Evolutionary conservation across 805 yeast genomes (phyloP).

Genomic region (Yarrowia sp.): DNA sequence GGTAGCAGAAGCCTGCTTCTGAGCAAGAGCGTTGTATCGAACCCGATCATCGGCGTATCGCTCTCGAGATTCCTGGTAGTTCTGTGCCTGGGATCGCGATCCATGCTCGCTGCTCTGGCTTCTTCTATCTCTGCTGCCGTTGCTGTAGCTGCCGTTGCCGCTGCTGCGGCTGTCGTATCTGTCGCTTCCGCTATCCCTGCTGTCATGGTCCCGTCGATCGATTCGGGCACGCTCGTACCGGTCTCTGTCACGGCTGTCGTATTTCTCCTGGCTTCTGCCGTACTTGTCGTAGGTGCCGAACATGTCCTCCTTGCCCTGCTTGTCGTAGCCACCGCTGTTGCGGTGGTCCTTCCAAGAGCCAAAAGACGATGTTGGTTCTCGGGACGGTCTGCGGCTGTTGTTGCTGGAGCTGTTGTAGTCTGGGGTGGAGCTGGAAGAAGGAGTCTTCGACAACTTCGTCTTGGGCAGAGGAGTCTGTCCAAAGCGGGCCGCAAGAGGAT

Average conservation of each 20-base stretch:
- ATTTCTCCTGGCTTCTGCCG: background rate
- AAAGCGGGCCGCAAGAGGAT: background rate
- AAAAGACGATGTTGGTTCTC: too few species aligned
- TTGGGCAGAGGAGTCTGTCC: background rate
- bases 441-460: background rate
- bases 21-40: background rate
- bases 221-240: background rate
- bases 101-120: background rate
- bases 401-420: background rate
- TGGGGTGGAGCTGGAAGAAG: background rate
- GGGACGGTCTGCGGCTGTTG: background rate
- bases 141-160: background rate
- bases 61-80: constrained; percentile 4
- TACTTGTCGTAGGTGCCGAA: background rate
- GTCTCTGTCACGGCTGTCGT: background rate
- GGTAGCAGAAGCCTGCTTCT: background rate
- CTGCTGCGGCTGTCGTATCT: background rate
- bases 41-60: constrained; percentile 1
- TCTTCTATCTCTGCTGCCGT: background rate
- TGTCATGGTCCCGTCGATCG: background rate
- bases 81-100: background rate
- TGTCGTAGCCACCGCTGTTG: background rate
- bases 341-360: background rate
- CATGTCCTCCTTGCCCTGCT: too few species aligned
- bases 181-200: background rate